Evolutionary conservation across 78 protist genomes (phyloP), one percentile per base, ranked within the genome.

Genomic region (Speleostelium caveatum): DNA sequence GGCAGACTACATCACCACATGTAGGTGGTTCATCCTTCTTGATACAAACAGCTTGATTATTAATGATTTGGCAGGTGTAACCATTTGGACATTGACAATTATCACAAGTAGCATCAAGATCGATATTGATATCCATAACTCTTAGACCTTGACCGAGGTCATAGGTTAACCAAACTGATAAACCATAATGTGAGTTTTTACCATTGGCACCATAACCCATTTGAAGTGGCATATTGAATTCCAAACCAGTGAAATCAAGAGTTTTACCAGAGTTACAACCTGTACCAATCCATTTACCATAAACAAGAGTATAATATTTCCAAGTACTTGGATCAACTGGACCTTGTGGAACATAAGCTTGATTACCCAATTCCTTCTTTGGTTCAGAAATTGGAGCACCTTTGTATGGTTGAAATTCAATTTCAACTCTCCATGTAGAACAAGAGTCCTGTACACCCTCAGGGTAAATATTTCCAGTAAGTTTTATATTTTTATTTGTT

Each of bases 161-260:
- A 33, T 26, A 76, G 5, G 69, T 5, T 49, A 78, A 53, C 87
- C 87, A 78, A n/a, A 66, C 75, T 17, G 87, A 78, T 38, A 66
- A 7, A 49, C 87, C 87, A 28, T 38, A 24, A 12, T 78, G 17
- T 41, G 53, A 56, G 49, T 78, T 78, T 61, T 78, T 78, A 30
- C 87, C 87, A 66, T 78, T 78, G 32, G 87, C 87, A 66, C 87
- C 87, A 22, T 6, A 0, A 33, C 87, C 87, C 12, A 66, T 55
- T 55, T 66, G 74, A 26, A 49, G 26, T 66, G 75, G 67, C 87
- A 78, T 78, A 55, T 30, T 41, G 12, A 3, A 7, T 39, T 45
- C 55, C 2, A 55, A 28, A 53, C 77, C 77, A 51, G 63, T 26
- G 63, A 63, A 51, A 7, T 36, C 42, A 39, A 41, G 45, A 78